phyloP scores from a whole-genome alignment of 768 basidiomycete species.

The Rhodotorula graminis region DNA sequence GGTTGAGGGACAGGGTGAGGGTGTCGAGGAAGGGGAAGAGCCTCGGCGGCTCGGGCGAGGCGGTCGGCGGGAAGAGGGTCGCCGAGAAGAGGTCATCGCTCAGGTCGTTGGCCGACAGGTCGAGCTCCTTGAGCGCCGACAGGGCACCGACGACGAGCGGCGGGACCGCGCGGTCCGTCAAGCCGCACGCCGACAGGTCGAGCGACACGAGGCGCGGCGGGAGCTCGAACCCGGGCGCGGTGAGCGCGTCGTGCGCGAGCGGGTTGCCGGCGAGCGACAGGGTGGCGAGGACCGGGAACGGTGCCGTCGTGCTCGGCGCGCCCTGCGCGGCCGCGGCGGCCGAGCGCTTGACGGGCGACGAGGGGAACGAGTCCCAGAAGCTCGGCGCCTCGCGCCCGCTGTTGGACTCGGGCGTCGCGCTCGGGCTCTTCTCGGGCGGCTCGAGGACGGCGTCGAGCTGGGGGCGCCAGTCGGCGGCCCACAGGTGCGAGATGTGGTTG shows the following conservation, averaged over 20 bases:
- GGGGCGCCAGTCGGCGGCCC: slow-evolving; percentile 10
- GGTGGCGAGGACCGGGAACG: slow-evolving; percentile 10
- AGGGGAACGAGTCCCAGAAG: slow-evolving; percentile 8
- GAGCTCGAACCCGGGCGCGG: slow-evolving; percentile 5
- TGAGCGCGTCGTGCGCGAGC: slow-evolving; percentile 1
- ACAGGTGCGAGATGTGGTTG: slow-evolving; percentile 21
- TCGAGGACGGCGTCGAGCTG: background rate
- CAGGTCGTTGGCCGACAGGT: slow-evolving; percentile 18
- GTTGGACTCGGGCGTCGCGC: slow-evolving; percentile 22
- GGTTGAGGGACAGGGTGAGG: slow-evolving; percentile 19
- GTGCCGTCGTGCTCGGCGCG: background rate
- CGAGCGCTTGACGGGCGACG: background rate
- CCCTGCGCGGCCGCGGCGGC: too few relatives aligned
- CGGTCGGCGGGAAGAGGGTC: background rate
- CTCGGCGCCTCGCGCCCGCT: background rate
- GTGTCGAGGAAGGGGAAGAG: slow-evolving; percentile 11
- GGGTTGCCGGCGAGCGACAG: slow-evolving; percentile 8
- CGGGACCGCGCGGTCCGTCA: slow-evolving; percentile 6
- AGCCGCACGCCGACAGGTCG: slow-evolving; percentile 12
- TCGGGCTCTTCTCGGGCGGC: slow-evolving; percentile 15
- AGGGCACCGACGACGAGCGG: background rate
- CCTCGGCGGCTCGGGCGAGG: background rate
- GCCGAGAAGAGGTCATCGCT: slow-evolving; percentile 8
- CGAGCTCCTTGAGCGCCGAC: slow-evolving; percentile 1
- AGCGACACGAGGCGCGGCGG: slow-evolving; percentile 13